A percentile compares a stretch with the other conserved stretches of the same genome.
Conservation (phyloP, 2,329 filamentous ascomycete genomes). For the Helotiales sp. region DNA sequence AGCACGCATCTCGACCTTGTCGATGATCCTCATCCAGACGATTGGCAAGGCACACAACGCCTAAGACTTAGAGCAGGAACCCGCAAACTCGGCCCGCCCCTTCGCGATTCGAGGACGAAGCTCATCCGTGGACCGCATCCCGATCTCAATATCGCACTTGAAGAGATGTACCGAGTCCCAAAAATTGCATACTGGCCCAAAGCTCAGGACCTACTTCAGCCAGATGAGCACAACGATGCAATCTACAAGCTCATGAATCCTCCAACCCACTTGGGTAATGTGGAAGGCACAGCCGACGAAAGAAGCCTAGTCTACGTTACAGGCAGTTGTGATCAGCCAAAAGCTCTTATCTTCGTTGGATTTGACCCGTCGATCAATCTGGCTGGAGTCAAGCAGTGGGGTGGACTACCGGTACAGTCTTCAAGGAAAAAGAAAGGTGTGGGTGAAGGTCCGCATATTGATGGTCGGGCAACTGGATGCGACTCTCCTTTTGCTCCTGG, state of each 20-base stretch:
- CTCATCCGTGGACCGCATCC: conserved; percentile 23
- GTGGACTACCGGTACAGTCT: conserved; percentile 12
- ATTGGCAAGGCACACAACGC: conserved; percentile 42
- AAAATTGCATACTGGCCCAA: conserved; percentile 46
- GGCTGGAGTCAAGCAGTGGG: conserved; percentile 38
- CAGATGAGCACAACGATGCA: conserved; percentile 41
- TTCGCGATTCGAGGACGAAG: conserved; percentile 21
- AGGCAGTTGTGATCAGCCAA: conserved; percentile 36
- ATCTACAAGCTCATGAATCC: conserved; percentile 50
- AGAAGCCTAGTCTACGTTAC: conserved; percentile 53
- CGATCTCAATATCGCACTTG: conserved; percentile 31
- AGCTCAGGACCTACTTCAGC: conserved; percentile 27
- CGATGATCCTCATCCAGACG: conserved; percentile 51
- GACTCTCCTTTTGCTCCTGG: neutral
- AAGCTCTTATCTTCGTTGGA: conserved; percentile 49
- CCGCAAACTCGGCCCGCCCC: conserved; percentile 46
- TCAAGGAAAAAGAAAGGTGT: conserved; percentile 30
- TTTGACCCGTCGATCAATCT: conserved; percentile 50
- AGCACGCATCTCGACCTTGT: conserved; percentile 65
- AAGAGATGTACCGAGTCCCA: conserved; percentile 37
- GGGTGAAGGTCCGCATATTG: conserved; percentile 39
- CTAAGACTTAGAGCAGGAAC: conserved; percentile 57
- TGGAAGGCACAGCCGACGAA: conserved; percentile 54
- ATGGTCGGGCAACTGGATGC: conserved; percentile 33
- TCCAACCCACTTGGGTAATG: conserved; percentile 42